These are phyloP conservation scores for Penicillium flavigenum DNA, from an alignment of 495 filamentous ascomycete species.

Conservation along the genomic window DNA sequence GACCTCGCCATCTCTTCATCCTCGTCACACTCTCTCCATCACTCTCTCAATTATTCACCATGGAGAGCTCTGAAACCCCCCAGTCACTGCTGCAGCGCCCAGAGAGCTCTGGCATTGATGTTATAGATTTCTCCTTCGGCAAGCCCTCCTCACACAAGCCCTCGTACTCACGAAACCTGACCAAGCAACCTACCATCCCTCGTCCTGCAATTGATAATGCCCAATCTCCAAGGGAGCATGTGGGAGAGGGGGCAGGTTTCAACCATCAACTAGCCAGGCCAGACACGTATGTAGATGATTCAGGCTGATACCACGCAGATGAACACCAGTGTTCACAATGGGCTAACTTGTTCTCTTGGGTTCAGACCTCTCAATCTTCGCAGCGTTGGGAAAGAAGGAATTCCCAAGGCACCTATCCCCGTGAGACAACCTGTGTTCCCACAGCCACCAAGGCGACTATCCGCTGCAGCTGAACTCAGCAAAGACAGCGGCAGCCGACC, in stretches of 20 bases:
- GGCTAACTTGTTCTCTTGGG: background rate
- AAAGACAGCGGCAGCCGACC: background rate
- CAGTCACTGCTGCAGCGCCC: constrained; percentile 32
- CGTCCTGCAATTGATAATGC: background rate
- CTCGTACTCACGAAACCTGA: constrained; percentile 24
- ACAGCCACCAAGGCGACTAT: background rate
- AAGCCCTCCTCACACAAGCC: constrained; percentile 30
- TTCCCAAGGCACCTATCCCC: background rate
- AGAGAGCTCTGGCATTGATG: constrained; percentile 32
- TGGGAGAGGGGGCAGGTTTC: background rate
- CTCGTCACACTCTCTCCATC: background rate
- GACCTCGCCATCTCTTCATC: background rate
- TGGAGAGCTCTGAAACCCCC: background rate
- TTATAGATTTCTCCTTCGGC: constrained; percentile 36
- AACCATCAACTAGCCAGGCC: background rate
- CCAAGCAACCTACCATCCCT: constrained; percentile 7
- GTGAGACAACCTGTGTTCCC: background rate
- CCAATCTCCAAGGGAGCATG: background rate
- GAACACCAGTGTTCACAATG: background rate
- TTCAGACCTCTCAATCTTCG: background rate
- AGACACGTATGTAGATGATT: constrained; percentile 2
- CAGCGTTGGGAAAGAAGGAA: background rate
- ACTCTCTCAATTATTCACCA: background rate
- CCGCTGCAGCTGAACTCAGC: background rate
- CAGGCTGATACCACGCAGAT: no score